Base-by-base conservation (phyloP, 2,329 filamentous ascomycete genomes). In the Calonectria pauciramosa region DNA sequence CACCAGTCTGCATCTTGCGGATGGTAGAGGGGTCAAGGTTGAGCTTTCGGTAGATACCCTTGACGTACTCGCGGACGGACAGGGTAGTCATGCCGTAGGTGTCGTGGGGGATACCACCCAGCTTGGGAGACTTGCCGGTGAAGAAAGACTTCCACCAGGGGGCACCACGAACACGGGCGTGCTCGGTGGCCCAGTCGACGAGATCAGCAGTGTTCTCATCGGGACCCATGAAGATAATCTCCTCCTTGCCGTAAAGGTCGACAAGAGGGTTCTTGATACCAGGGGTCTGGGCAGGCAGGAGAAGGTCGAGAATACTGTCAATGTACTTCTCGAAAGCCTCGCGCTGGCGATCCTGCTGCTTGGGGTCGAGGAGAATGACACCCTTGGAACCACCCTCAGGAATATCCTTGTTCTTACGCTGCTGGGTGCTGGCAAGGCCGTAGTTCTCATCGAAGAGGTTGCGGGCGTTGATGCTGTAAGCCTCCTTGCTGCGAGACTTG, bases 141-240 rank as follows among this genome's bases (percentile, higher is more conserved):
- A 99, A 99, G 91, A 99, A 99, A 0, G 97, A 99, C 90, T 99
- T 99, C 97, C 97, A 99, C 95, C 96, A 99, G 34, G 96, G 95
- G 6, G 97, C 97, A 59, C 96, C 96, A 80, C 97, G 93, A 75
- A 89, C 88, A 68, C 95, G 92, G 75, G 97, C 97, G 85, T 99
- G 97, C 85, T 97, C 94, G 1, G 97, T 99, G n/a, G 97, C 97
- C 97, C 97, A 99, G 86, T 99, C 93, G 67, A 99, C 97, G 41
- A 99, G 90, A 82, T 98, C 95, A 28, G 97, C 97, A 1, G 97
- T 99, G 88, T 99, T 99, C 92, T 99, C 97, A 80, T 99, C 97
- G 0, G 97, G 97, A 41, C 97, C 97, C 95, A 99, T 95, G 90
- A 99, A 99, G 28, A 99, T 89, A 76, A 99, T 99, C 86, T 99